Percentiles rank a stretch among this genome's conserved stretches.
Conservation (phyloP, 2,329 filamentous ascomycete genomes). For the Cladobotryum protrusum region DNA sequence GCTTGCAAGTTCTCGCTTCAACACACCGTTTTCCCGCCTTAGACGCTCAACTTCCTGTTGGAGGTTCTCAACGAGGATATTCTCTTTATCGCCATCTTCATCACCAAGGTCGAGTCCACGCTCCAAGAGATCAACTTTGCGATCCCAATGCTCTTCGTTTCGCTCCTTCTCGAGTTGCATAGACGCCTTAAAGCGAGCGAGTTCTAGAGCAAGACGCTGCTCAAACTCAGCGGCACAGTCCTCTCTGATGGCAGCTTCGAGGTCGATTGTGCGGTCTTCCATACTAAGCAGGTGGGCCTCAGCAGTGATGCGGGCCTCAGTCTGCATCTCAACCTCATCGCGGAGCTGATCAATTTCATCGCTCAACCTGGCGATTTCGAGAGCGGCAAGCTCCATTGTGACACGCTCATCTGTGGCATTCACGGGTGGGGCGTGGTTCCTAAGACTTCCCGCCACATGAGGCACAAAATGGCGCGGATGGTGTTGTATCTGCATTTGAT, state of each 20-base stretch:
- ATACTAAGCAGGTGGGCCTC: conserved; percentile 68
- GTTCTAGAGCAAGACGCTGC: conserved; percentile 63
- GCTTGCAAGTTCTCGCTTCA: conserved; percentile 59
- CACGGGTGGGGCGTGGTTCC: conserved; percentile 35
- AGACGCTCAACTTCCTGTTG: conserved; percentile 67
- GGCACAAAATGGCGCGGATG: conserved; percentile 36
- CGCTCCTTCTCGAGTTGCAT: conserved; percentile 74
- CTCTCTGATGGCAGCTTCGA: conserved; percentile 81
- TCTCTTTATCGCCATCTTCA: conserved; percentile 56
- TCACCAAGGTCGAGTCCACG: conserved; percentile 40
- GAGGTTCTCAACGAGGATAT: conserved; percentile 55
- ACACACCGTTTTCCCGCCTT: conserved; percentile 54
- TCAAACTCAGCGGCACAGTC: conserved; percentile 89
- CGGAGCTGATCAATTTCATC: conserved; percentile 69
- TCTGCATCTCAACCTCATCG: conserved; percentile 63
- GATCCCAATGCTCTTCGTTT: conserved; percentile 78
- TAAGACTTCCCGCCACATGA: conserved; percentile 28
- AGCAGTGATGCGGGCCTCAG: conserved; percentile 60
- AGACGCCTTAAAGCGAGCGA: conserved; percentile 72
- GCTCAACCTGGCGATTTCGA: conserved; percentile 72
- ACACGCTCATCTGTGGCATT: conserved; percentile 46
- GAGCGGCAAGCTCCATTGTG: conserved; percentile 74
- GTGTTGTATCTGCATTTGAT: conserved; percentile 20
- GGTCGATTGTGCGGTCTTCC: conserved; percentile 56
- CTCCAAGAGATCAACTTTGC: conserved; percentile 67